These are phyloP conservation scores for Asterionellopsis glacialis DNA, from an alignment of 108 stramenopile genomes.

Conservation along the genomic window DNA sequence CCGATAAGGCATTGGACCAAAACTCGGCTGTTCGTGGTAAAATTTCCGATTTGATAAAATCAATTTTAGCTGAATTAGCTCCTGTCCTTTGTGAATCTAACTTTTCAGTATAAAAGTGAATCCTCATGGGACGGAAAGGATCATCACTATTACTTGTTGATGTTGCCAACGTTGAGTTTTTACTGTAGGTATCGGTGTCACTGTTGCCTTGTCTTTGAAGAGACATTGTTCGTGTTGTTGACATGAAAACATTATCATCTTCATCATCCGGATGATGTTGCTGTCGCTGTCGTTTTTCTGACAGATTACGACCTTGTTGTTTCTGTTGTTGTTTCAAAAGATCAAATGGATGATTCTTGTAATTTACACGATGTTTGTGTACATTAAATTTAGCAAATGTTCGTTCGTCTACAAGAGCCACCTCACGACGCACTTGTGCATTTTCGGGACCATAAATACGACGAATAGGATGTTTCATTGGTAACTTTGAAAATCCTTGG, in stretches of 20 bases:
- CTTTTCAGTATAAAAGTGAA: constrained; percentile 60
- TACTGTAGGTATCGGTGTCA: no score
- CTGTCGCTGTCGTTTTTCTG: no score
- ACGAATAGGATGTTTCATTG: constrained; percentile 38
- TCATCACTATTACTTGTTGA: constrained; percentile 4
- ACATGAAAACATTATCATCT: no score
- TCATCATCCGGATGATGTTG: constrained; percentile 3
- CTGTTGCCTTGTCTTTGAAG: no score
- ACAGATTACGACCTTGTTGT: constrained; percentile 9
- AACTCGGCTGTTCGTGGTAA: constrained; percentile 58
- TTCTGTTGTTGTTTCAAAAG: no score
- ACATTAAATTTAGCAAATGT: no score
- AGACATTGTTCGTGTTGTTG: no score
- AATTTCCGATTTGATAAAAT: constrained; percentile 67
- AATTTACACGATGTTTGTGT: constrained; percentile 37
- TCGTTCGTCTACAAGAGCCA: constrained; percentile 55
- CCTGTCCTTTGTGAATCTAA: constrained; percentile 41
- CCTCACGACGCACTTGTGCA: constrained; percentile 38
- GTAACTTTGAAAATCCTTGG: no score
- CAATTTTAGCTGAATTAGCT: constrained; percentile 55
- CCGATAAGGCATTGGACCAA: constrained; percentile 62
- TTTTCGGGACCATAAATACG: constrained; percentile 57
- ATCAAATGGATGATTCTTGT: constrained; percentile 72
- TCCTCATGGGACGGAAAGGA: constrained; percentile 66
- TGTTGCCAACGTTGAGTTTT: no score